Evolutionary conservation across 164 flowering plant genomes (phyloP).

Genomic region (Umbilicus rupestris): DNA sequence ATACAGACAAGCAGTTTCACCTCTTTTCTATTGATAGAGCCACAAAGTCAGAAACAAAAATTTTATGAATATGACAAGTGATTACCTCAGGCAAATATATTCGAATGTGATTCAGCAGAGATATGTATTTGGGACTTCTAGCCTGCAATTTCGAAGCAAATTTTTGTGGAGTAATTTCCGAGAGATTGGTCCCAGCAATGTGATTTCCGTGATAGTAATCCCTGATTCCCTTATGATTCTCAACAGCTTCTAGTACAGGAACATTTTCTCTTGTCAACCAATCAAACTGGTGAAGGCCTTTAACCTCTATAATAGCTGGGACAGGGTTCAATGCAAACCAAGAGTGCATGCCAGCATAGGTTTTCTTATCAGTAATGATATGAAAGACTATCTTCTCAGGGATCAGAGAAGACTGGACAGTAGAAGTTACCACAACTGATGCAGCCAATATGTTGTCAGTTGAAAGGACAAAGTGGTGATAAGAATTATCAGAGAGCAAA

Average conservation of each 20-base stretch:
- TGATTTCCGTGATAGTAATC: conserved; percentile 88
- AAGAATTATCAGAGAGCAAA: conserved; percentile 78
- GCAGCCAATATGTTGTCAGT: conserved; percentile 97
- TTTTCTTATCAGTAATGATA: conserved; percentile 95
- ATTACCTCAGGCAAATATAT: conserved; percentile 96
- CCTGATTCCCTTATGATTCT: conserved; percentile 61
- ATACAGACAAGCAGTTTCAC: too few species aligned
- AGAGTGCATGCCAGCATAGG: conserved; percentile 96
- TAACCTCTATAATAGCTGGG: conserved; percentile 88
- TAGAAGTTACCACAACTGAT: conserved; percentile 83
- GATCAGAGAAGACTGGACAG: conserved; percentile 52
- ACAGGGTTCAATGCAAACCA: conserved; percentile 92
- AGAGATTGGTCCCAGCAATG: conserved; percentile 62
- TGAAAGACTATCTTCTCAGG: conserved; percentile 89
- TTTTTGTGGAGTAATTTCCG: conserved; percentile 54
- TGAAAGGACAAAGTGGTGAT: conserved; percentile 70
- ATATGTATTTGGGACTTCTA: conserved; percentile 92
- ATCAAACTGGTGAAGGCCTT: conserved; percentile 92
- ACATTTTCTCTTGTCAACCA: conserved; percentile 95
- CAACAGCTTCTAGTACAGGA: conserved; percentile 96
- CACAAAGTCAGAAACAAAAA: background rate
- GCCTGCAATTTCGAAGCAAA: conserved; percentile 88
- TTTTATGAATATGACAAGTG: background rate
- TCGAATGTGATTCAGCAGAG: conserved; percentile 92
- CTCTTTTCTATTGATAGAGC: too few species aligned